These are phyloP conservation scores for Polyporus arcularius DNA, from an alignment of 768 basidiomycete species.

Conservation along the genomic window DNA sequence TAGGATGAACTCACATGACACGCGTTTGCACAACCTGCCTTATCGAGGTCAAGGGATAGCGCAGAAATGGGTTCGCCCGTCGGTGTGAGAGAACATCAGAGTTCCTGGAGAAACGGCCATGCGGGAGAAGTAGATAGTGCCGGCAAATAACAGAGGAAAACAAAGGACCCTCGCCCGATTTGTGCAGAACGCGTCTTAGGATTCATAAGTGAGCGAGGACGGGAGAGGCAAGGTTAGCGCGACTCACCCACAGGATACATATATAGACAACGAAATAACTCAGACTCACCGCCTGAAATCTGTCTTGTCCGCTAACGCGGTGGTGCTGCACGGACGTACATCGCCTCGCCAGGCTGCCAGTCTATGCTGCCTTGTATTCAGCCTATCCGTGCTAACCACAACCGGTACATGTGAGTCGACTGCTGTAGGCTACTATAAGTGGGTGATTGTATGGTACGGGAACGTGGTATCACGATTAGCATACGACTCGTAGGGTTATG, in stretches of 20 bases:
- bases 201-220: neutral
- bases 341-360: neutral
- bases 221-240: neutral
- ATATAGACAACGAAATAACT: conserved; percentile 1
- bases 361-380: conserved; percentile 15
- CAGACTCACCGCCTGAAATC: conserved; percentile 3
- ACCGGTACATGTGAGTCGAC: conserved; percentile 15
- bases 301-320: neutral
- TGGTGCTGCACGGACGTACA: neutral
- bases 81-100: conserved; percentile 11
- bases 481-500: conserved; percentile 12
- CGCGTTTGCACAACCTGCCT: conserved; percentile 7
- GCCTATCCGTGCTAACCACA: conserved; percentile 7
- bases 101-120: neutral
- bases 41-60: conserved; percentile 15
- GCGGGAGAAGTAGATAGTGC: neutral
- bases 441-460: conserved; percentile 8
- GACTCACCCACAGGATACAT: conserved; percentile 2
- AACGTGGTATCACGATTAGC: conserved; percentile 22
- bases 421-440: conserved; percentile 7
- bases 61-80: conserved; percentile 10
- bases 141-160: neutral
- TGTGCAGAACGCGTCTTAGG: neutral
- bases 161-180: neutral
- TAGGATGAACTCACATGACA: conserved; percentile 13